Evolutionary conservation across 2,329 filamentous ascomycete genomes (phyloP), one percentile per base, ranked within the genome.

Genomic region (Blastomyces percursus): DNA sequence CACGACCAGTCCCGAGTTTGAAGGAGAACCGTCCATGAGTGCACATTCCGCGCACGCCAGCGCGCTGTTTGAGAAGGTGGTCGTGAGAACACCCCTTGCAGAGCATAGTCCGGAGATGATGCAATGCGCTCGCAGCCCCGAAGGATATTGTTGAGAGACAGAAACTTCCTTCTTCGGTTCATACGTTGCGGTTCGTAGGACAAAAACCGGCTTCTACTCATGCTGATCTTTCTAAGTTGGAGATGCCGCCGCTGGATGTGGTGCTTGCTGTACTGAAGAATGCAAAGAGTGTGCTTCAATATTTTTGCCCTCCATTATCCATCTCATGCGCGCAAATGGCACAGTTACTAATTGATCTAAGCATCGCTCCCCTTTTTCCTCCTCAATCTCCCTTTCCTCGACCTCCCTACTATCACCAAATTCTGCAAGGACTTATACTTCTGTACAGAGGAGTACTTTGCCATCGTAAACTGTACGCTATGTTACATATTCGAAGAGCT

Each of bases 11-110:
- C 67, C 71, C 2, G 66, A 71, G 2, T 82, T 80, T 56, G 80
- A 82, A 65, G 80, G 79, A 3, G 79, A 79, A 60, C 80, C 80
- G 0, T 78, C 80, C 2, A 73, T 81, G 24, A 74, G 73, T 40
- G 74, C 76, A 8, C 80, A 82, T 64, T 81, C 79, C 0, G 76
- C 75, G 3, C 78, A 80, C 68, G 79, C 75, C 6, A 79, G 69
- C 66, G 72, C 67, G 66, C 78, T 73, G 64, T 77, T 73, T 63
- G 80, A 69, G 71, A 78, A 67, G 61, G 76, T 70, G 59, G 76
- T 71, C 67, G 72, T 74, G 50, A 68, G 70, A 40, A 72, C 71
- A 46, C 71, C 72, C 4, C 68, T 71, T 14, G 71, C 73, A 58
- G 67, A 72, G 46, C 73, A 73, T 14, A 75, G 70, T 11, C 74